Evolutionary conservation across 2,329 filamentous ascomycete genomes (phyloP), one percentile per base, ranked within the genome.

Genomic region (Helminthosporium solani): DNA sequence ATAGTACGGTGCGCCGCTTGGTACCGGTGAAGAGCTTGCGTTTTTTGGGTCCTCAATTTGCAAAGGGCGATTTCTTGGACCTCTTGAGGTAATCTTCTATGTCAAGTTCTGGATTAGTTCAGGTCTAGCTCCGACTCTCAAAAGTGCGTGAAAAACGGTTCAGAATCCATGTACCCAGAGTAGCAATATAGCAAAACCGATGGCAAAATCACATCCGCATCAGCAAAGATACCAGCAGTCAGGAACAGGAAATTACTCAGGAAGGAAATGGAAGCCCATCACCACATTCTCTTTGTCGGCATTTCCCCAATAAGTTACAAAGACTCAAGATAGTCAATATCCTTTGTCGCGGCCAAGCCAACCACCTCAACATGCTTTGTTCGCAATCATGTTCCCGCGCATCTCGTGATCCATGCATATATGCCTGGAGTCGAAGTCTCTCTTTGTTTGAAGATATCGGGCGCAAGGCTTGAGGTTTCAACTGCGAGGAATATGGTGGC

Each of bases 101-200:
- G n/a, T n/a, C n/a, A n/a, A n/a, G n/a, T n/a, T 16, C 47, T 30
- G 11, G 39, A 42, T 46, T 46, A 18, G 46, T 33, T 28, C 7
- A 7, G 2, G 28, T 34, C 7, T 14, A 16, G 35, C 2, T 28
- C 2, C 23, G 38, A 27, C 12, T 31, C 4, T 31, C 4, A 18
- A 9, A 34, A 46, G 38, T 33, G 38, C 18, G 7, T n/a, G 14
- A n/a, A 42, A 36, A 20, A 18, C 18, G 30, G 7, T 25, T 14
- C 18, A 33, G 27, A 7, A 16, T 18, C 19, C 25, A n/a, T 30
- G 16, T 12, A 5, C 33, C 6, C 33, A 15, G 19, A 35, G 15
- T 3, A 15, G 19, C 7, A 18, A 28, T 11, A 31, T 8, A 8
- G 28, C 4, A 31, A n/a, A n/a, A n/a, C n/a, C n/a, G n/a, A n/a